These are phyloP conservation scores for Tremella mesenterica DNA, from an alignment of 768 basidiomycete genomes.

Conservation along the genomic window DNA sequence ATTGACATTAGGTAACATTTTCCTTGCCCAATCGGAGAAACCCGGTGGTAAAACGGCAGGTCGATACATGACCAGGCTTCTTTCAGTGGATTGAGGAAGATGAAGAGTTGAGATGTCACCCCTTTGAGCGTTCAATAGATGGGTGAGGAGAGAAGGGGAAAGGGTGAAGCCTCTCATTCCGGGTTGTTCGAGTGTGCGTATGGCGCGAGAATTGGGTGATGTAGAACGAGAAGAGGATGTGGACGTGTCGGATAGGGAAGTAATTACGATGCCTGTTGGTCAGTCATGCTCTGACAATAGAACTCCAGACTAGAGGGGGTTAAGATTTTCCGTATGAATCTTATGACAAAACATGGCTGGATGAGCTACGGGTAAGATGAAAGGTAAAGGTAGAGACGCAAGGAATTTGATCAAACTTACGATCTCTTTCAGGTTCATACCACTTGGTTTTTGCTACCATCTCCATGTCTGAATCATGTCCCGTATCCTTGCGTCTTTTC, in stretches of 20 bases:
- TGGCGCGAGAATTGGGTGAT: background rate
- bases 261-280: constrained; percentile 29
- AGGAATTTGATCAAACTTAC: constrained; percentile 12
- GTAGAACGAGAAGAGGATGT: constrained; percentile 23
- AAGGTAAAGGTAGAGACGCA: too few relatives aligned
- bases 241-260: constrained; percentile 17
- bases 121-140: constrained; percentile 24
- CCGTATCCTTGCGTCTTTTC: constrained; percentile 9
- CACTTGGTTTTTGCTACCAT: constrained; percentile 17
- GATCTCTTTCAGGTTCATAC: constrained; percentile 38
- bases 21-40: too few relatives aligned
- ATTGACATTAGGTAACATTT: too few relatives aligned
- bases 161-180: constrained; percentile 33
- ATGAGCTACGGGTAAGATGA: too few relatives aligned
- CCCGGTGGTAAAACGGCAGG: constrained; percentile 13
- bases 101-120: constrained; percentile 3
- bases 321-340: too few relatives aligned
- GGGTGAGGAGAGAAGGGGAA: constrained; percentile 28
- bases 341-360: too few relatives aligned
- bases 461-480: constrained; percentile 28
- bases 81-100: constrained; percentile 1
- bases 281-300: background rate
- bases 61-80: constrained; percentile 24
- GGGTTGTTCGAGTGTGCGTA: constrained; percentile 20
- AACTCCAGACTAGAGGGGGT: too few relatives aligned